Percentiles rank a stretch among this genome's conserved stretches.
These are phyloP conservation scores for Rhodotorula paludigena DNA, from an alignment of 768 basidiomycete species.

Conservation along the genomic window DNA sequence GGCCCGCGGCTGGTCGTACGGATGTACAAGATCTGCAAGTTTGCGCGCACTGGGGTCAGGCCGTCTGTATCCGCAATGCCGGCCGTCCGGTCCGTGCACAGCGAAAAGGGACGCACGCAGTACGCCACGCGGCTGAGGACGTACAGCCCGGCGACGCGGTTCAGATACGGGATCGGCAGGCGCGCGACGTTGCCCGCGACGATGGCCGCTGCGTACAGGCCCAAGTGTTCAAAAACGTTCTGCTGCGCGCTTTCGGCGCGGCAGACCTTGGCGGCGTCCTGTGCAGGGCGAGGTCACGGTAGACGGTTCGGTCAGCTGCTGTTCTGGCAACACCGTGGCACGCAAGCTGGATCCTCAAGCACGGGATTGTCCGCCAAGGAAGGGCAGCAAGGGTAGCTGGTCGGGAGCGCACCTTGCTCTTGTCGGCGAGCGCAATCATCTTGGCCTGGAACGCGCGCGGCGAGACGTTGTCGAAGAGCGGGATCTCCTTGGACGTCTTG, in stretches of 20 bases:
- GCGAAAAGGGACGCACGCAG: neutral
- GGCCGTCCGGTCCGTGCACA: too few relatives aligned
- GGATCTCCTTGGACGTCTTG: slow-evolving; percentile 12
- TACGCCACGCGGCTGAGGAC: neutral
- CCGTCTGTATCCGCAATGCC: too few relatives aligned
- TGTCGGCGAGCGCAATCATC: slow-evolving; percentile 8
- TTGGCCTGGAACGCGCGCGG: slow-evolving; percentile 16
- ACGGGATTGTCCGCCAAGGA: neutral
- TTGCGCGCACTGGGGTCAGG: too few relatives aligned
- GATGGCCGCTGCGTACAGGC: slow-evolving; percentile 14
- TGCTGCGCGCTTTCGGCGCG: slow-evolving; percentile 18
- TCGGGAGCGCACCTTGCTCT: neutral
- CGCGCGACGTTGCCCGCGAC: slow-evolving; percentile 15
- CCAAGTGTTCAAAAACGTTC: slow-evolving; percentile 22
- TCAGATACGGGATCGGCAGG: neutral
- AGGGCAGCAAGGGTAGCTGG: neutral
- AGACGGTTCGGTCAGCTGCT: neutral
- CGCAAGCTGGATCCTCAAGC: too few relatives aligned
- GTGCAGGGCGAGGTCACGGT: neutral
- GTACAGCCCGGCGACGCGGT: slow-evolving; percentile 4
- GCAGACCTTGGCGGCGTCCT: slow-evolving; percentile 12
- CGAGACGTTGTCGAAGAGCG: slow-evolving; percentile 23
- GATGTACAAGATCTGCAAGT: neutral
- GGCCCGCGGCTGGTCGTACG: neutral
- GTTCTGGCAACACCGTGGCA: neutral